phyloP scores from a whole-genome alignment of 176 grass and related monocot genomes.

The Metroxylon sagu region DNA sequence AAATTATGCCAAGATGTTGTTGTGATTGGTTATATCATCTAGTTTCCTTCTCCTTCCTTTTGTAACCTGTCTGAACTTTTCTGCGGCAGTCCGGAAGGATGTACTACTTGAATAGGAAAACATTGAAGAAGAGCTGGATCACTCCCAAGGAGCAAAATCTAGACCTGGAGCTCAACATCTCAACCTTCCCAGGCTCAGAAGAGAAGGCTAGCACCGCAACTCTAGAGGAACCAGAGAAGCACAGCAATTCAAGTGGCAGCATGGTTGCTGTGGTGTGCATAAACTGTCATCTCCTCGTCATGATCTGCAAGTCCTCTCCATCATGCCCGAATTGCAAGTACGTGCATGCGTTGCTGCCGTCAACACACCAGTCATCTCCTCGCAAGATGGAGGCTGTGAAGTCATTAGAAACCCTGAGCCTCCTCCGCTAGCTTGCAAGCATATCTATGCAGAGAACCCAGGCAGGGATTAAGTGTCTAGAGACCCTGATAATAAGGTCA shows the following conservation, averaged over 20 bases:
- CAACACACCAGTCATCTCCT: not conserved
- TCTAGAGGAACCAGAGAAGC: conserved; percentile 27
- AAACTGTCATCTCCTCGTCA: conserved; percentile 87
- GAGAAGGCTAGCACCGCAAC: too few relatives aligned
- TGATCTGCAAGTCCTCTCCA: conserved; percentile 69
- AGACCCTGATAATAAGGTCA: conserved; percentile 14
- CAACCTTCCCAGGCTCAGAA: not conserved
- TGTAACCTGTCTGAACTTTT: not conserved
- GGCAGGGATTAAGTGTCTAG: conserved; percentile 2
- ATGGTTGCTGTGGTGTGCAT: conserved; percentile 74
- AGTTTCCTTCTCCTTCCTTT: too few relatives aligned
- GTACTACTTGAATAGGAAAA: conserved; percentile 98
- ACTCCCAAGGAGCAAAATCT: conserved; percentile 63
- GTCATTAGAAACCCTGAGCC: conserved; percentile 72
- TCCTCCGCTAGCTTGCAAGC: conserved; percentile 49
- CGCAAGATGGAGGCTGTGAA: conserved; percentile 34
- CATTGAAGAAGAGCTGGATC: conserved; percentile 69
- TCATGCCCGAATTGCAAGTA: conserved; percentile 95
- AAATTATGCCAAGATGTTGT: too few relatives aligned
- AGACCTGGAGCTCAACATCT: conserved; percentile 83
- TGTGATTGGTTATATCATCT: too few relatives aligned
- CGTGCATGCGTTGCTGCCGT: conserved; percentile 31
- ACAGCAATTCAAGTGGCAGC: conserved; percentile 23
- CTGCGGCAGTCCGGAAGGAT: conserved; percentile 75
- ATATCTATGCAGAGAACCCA: conserved; percentile 35